Base-by-base conservation (phyloP, 2,329 filamentous ascomycete genomes). In the Xylaria sp. region DNA sequence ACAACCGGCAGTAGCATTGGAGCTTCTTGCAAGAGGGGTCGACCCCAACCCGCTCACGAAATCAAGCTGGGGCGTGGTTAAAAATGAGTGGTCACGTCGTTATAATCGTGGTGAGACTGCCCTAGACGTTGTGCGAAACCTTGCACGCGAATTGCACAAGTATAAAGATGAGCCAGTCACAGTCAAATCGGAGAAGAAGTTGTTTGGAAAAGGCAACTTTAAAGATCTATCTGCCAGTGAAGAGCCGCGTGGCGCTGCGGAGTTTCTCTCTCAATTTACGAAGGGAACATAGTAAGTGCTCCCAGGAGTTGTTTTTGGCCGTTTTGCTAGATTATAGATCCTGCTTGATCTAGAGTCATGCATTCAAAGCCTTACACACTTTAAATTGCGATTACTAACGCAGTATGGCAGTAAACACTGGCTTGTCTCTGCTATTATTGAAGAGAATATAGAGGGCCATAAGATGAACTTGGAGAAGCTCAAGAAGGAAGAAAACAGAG, bases 11-110 rank as follows among this genome's bases (percentile, higher is more conserved):
- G 71, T 87, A 5, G 86, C 85, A 1, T 69, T 85, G 3, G 77
- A 83, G 40, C 80, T 96, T 2, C 72, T 96, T 1, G 77, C 84
- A 15, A 78, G 78, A 15, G 90, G 90, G 1, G 89, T 84, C 3
- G 84, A 93, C 73, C 81, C 87, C 0, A 91, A 90, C 64, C 80
- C 81, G 0, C 68, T 92, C 38, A 83, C 84, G 0, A 72, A 70
- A 7, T 17, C 46, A 1, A 77, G 79, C 2, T 69, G 79, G 38
- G 57, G 72, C 1, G 60, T 81, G 1, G 68, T 83, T 27, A 53
- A 70, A 2, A 67, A 76, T 10, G 62, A 73, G 10, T 77, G 71
- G 60, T 53, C 62, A 31, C 71, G 75, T n/a, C 59, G 65, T 1
- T 76, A 79, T 55, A 69, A 72, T 4, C 73, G 71, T 21, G 83